Base-by-base conservation (phyloP, 2,329 filamentous ascomycete genomes). In the Aschersonia sp. region DNA sequence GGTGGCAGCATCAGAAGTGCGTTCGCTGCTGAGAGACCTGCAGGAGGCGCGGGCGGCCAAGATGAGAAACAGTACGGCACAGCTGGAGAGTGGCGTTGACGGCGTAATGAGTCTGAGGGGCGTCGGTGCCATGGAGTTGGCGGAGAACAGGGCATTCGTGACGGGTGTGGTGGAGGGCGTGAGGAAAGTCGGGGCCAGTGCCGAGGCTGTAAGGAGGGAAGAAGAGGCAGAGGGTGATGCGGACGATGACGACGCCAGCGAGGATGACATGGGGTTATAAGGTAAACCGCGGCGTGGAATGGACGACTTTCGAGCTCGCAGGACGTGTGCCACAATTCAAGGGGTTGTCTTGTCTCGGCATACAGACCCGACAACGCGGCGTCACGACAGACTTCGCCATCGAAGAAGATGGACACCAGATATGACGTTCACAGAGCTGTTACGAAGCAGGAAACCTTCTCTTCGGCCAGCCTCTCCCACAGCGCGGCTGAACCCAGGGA, bases 121-220 rank as follows among this genome's bases (percentile, higher is more conserved):
- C 29, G 85, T 97, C 0, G 92, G 92, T 2, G 86, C 86, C 2
- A 89, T 97, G 84, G 92, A 98, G 69, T 72, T 97, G 45, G 84
- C 85, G 1, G 91, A 97, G 68, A 85, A 82, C 48, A 76, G 91
- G 57, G 82, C 80, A 0, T 94, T 96, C 59, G 80, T 97, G 51
- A 73, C 80, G 1, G 86, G 85, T 1, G 87, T 96, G 2, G 82
- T 97, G 53, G 89, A 97, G 62, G 88, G 86, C 4, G 72, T 97
- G 57, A 78, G 89, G 58, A 89, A 80, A 69, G 78, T 97, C 46
- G 88, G 88, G 7, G 80, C 83, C 2, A 88, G 85, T 40, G 80
- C 81, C 47, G 91, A 97, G 69, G 78, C 83, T 52, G 78, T 79
- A 44, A 75, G 86, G 52, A 73, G 83, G 53, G 89, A 95, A 58